A percentile compares a stretch with the other conserved stretches of the same genome.
These are phyloP conservation scores for Phaeodactylum tricornutum DNA, from an alignment of 108 stramenopile species.

Conservation along the genomic window DNA sequence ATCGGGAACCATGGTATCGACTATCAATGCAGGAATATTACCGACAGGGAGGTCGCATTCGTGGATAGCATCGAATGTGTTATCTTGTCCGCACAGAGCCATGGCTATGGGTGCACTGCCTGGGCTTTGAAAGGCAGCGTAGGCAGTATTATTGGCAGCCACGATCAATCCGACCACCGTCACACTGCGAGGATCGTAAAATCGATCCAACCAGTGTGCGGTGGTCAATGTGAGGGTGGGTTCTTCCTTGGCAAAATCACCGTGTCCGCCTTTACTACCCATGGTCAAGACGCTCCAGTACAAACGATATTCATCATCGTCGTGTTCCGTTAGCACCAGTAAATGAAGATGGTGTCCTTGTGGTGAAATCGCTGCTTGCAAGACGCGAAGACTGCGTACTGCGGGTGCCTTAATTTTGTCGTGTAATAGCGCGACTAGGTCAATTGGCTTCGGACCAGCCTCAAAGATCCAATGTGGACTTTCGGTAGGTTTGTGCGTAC, in stretches of 20 bases:
- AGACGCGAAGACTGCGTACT: neutral
- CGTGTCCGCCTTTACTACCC: neutral
- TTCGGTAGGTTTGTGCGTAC: too few species aligned
- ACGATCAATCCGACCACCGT: constrained; percentile 1
- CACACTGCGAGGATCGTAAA: neutral
- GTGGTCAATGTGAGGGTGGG: neutral
- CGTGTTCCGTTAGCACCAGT: neutral
- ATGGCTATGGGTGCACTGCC: neutral
- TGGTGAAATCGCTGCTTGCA: neutral
- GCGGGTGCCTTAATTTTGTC: neutral
- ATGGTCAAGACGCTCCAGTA: neutral
- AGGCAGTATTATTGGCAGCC: neutral
- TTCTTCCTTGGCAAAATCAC: neutral
- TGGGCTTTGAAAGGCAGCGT: constrained; percentile 1
- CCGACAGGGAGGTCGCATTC: neutral
- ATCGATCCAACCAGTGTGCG: constrained; percentile 5
- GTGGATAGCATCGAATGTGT: neutral
- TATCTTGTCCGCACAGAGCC: neutral
- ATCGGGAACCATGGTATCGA: neutral
- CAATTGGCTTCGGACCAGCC: too few species aligned
- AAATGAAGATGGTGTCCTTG: neutral
- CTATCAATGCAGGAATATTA: neutral
- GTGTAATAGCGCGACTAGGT: too few species aligned
- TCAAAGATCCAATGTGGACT: too few species aligned
- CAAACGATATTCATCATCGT: neutral